Evolutionary conservation across 164 flowering plant species (phyloP), one percentile per base, ranked within the genome.

Genomic region (Amborella trichopoda): DNA sequence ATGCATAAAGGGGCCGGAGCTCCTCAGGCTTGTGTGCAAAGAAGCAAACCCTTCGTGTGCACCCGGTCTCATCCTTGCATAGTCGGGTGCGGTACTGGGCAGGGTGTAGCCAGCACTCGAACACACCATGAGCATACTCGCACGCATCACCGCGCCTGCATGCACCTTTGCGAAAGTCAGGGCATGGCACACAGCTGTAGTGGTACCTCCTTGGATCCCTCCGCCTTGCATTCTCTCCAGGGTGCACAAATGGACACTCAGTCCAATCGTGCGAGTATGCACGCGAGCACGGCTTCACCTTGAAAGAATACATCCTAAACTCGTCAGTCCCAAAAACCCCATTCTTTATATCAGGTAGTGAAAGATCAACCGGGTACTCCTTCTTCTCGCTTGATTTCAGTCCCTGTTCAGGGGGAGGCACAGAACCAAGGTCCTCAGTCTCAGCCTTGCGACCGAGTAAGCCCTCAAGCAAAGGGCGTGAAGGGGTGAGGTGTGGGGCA

Each of bases 201-300:
- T 81, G 76, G 49, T 69, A 77, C 73, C 77, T 83, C 30, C 72
- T 52, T 2, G 94, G 97, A 57, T 90, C 97, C 50, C 97, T 69
- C 8, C 97, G 60, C 62, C 91, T 54, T 0, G 97, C 97, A 26
- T 90, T 90, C 80, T 90, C 97, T 8, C 95, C 95, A 0, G 97
- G 97, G 50, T 90, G 97, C 20, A 72, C 97, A 51, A 90, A 90
- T 0, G 95, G 95, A 69, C 97, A 89, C 68, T 89, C 97, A 0
- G 97, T 89, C 97, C 97, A 89, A 48, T 89, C 97, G 50, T 90
- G 97, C 2, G 97, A 70, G 46, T 85, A 83, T 0, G 95, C 97
- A 49, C 97, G 70, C 0, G 97, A 83, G 56, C 97, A 90, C 21
- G 95, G 95, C 72, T 76, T 81, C 56, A 90, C 80, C 81, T 90